Percentiles rank a stretch among this genome's conserved stretches.
Conservation (phyloP, 2,329 filamentous ascomycete species). For the Sporothrix humicola region DNA sequence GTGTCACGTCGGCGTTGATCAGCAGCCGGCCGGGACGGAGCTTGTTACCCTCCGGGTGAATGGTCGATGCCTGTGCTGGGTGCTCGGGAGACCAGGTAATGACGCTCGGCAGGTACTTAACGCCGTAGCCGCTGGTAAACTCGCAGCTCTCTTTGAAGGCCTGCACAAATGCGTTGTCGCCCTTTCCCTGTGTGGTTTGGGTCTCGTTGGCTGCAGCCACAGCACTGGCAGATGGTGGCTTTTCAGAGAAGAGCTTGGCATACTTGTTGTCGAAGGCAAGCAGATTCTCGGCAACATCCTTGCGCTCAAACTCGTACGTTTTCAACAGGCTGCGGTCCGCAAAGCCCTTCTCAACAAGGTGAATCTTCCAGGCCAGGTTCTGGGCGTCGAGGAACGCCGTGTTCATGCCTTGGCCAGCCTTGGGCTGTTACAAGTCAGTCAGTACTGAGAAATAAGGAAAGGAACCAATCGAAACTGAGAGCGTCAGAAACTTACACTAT, state of each 20-base stretch:
- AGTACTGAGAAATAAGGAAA: not conserved
- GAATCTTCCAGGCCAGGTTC: constrained; percentile 96
- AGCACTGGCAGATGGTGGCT: constrained; percentile 73
- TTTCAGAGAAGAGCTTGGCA: constrained; percentile 84
- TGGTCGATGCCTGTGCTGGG: constrained; percentile 70
- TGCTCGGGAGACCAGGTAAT: constrained; percentile 83
- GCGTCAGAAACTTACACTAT: constrained; percentile 61
- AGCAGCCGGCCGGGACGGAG: constrained; percentile 77
- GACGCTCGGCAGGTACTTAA: constrained; percentile 79
- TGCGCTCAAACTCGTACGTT: constrained; percentile 87
- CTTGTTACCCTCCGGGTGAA: constrained; percentile 69
- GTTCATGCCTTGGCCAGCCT: constrained; percentile 82
- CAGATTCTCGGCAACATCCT: constrained; percentile 80
- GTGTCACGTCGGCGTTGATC: constrained; percentile 79
- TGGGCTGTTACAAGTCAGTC: constrained; percentile 52
- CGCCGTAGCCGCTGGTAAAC: constrained; percentile 91
- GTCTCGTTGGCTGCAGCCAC: constrained; percentile 58
- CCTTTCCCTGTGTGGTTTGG: constrained; percentile 46
- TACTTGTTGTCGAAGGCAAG: constrained; percentile 88
- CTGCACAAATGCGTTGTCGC: constrained; percentile 80
- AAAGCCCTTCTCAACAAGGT: constrained; percentile 84
- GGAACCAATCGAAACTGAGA: not conserved
- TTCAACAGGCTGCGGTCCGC: constrained; percentile 75
- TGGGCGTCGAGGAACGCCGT: constrained; percentile 80
- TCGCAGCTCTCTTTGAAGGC: constrained; percentile 91